Evolutionary conservation across 1,284 basidiomycete species (phyloP).

Genomic region (Trichosporon ovoides): DNA sequence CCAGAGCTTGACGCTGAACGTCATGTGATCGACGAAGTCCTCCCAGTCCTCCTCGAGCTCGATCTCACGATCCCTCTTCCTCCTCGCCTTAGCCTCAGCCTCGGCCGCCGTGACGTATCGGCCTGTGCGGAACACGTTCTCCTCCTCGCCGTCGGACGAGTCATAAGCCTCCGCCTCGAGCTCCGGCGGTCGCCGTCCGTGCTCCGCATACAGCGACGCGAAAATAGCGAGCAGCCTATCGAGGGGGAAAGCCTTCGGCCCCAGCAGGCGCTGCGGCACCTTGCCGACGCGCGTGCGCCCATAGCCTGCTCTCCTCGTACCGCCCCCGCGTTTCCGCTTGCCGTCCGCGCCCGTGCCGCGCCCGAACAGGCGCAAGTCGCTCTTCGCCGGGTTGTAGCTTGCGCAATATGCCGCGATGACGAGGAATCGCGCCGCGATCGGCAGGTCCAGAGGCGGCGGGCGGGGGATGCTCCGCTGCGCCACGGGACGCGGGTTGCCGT

Average conservation of each 20-base stretch:
- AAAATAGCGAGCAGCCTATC: constrained; percentile 80
- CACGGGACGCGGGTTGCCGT: constrained; percentile 5
- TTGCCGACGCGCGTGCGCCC: constrained; percentile 40
- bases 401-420: constrained; percentile 77
- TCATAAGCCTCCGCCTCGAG: constrained; percentile 27
- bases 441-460: constrained; percentile 47
- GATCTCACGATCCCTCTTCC: constrained; percentile 63
- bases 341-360: constrained; percentile 60
- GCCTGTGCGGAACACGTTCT: background rate
- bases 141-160: constrained; percentile 33
- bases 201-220: constrained; percentile 74
- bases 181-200: constrained; percentile 54
- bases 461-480: constrained; percentile 26
- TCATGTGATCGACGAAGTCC: constrained; percentile 38
- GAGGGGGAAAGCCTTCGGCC: constrained; percentile 72
- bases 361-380: constrained; percentile 76
- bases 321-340: constrained; percentile 56
- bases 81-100: constrained; percentile 47
- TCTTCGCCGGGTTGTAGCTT: constrained; percentile 76
- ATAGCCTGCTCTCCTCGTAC: constrained; percentile 47
- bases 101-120: constrained; percentile 12
- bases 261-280: constrained; percentile 67
- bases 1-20: constrained; percentile 41
- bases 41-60: constrained; percentile 52
- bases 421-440: constrained; percentile 66